Conservation (phyloP, 2,329 filamentous ascomycete species). For the Exserohilum turcica region DNA sequence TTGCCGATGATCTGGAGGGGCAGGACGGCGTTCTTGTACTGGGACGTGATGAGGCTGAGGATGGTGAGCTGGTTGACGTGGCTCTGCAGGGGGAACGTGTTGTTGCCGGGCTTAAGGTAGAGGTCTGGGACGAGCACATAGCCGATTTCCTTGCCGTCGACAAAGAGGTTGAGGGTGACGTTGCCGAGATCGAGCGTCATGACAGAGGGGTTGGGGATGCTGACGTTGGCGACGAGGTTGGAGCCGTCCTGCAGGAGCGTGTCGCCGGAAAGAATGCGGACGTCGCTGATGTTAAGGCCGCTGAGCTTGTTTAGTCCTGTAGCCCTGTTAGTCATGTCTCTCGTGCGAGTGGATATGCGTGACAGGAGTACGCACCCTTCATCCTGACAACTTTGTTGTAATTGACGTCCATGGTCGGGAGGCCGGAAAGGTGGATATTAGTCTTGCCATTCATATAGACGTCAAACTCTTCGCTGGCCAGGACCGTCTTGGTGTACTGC, state of each 20-base stretch:
- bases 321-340: constrained; percentile 1
- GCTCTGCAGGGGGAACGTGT: constrained; percentile 61
- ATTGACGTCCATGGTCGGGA: constrained; percentile 58
- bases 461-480: constrained; percentile 56
- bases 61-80: constrained; percentile 59
- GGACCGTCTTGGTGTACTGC: constrained; percentile 55
- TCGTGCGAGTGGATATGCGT: background rate
- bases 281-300: constrained; percentile 58
- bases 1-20: constrained; percentile 62
- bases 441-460: constrained; percentile 60
- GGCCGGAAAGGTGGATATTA: constrained; percentile 55
- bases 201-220: constrained; percentile 68
- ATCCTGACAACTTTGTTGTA: constrained; percentile 64
- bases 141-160: constrained; percentile 60
- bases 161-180: constrained; percentile 64
- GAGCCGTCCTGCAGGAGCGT: constrained; percentile 50
- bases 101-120: constrained; percentile 62
- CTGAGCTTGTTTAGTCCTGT: constrained; percentile 63
- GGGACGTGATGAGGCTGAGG: constrained; percentile 51
- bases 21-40: constrained; percentile 61
- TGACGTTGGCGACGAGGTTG: constrained; percentile 66
- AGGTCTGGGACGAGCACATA: constrained; percentile 64
- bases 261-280: constrained; percentile 54
- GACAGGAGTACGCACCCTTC: constrained; percentile 53
- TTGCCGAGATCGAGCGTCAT: constrained; percentile 72